These are phyloP conservation scores for Cordia subcordata DNA, from an alignment of 257 asterid genomes.

Conservation along the genomic window DNA sequence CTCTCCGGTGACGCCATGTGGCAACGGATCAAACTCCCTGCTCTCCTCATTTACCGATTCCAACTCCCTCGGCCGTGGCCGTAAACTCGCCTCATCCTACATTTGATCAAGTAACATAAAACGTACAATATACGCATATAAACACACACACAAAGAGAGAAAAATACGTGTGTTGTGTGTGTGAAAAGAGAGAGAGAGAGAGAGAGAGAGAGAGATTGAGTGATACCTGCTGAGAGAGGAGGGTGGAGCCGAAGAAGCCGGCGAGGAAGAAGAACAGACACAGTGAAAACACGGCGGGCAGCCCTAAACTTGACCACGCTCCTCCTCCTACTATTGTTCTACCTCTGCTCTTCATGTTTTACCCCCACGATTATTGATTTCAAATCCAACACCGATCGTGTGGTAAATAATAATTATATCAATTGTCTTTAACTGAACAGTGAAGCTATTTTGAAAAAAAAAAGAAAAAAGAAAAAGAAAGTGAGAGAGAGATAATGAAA, in stretches of 20 bases:
- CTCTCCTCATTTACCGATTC: conserved; percentile 37
- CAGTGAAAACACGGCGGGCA: conserved; percentile 57
- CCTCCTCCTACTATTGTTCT: conserved; percentile 34
- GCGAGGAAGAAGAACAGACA: conserved; percentile 81
- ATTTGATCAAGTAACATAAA: not conserved
- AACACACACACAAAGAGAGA: not conserved
- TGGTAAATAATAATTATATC: not conserved
- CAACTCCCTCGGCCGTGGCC: conserved; percentile 38
- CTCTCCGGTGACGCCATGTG: conserved; percentile 65
- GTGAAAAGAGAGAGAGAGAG: not conserved
- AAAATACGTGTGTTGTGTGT: too few relatives aligned
- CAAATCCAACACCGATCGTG: not conserved
- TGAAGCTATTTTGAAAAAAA: not conserved
- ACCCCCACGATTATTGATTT: not conserved
- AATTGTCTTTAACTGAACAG: not conserved
- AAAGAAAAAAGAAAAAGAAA: too few relatives aligned
- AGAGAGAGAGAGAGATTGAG: not conserved
- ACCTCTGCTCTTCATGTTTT: conserved; percentile 58
- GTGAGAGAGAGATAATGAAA: too few relatives aligned
- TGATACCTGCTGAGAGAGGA: conserved; percentile 77
- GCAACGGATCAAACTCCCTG: conserved; percentile 36
- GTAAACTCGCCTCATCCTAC: conserved; percentile 28
- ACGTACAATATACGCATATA: not conserved
- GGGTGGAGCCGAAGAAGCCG: conserved; percentile 76
- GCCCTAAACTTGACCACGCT: conserved; percentile 46